A percentile compares a stretch with the other conserved stretches of the same genome.
These are phyloP conservation scores for Aspergillus sergii DNA, from an alignment of 2,329 filamentous ascomycete genomes.

Conservation along the genomic window DNA sequence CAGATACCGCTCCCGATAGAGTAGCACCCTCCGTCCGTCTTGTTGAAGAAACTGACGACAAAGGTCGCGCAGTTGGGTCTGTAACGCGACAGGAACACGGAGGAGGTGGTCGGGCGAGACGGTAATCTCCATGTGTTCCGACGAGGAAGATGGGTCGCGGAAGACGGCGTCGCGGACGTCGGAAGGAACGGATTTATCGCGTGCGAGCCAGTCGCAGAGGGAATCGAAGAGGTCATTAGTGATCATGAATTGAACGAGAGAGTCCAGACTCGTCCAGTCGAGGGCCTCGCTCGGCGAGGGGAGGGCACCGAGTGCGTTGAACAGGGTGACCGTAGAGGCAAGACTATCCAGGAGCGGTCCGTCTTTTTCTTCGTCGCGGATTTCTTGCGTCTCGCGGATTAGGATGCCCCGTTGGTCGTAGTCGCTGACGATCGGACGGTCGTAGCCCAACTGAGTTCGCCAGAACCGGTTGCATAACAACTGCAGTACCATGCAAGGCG, in stretches of 20 bases:
- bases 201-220: slow-evolving; percentile 30
- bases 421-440: slow-evolving; percentile 34
- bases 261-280: slow-evolving; percentile 19
- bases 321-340: slow-evolving; percentile 9
- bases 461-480: slow-evolving; percentile 55
- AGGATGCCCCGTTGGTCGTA: background rate
- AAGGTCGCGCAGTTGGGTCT: slow-evolving; percentile 7
- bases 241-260: slow-evolving; percentile 28
- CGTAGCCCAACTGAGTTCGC: slow-evolving; percentile 52
- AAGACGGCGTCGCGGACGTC: slow-evolving; percentile 10
- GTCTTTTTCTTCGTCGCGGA: slow-evolving; percentile 11
- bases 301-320: slow-evolving; percentile 7
- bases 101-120: slow-evolving; percentile 1
- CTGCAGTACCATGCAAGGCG: slow-evolving; percentile 53
- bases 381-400: slow-evolving; percentile 2
- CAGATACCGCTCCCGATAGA: slow-evolving; percentile 18
- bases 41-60: slow-evolving; percentile 11
- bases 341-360: slow-evolving; percentile 12
- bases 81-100: background rate
- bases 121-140: background rate
- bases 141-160: background rate
- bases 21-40: slow-evolving; percentile 13
- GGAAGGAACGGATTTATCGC: slow-evolving; percentile 18
- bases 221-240: slow-evolving; percentile 29
- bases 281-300: slow-evolving; percentile 7